Conservation (phyloP, 169 alveolate species). For the Plasmodium gallinaceum region DNA sequence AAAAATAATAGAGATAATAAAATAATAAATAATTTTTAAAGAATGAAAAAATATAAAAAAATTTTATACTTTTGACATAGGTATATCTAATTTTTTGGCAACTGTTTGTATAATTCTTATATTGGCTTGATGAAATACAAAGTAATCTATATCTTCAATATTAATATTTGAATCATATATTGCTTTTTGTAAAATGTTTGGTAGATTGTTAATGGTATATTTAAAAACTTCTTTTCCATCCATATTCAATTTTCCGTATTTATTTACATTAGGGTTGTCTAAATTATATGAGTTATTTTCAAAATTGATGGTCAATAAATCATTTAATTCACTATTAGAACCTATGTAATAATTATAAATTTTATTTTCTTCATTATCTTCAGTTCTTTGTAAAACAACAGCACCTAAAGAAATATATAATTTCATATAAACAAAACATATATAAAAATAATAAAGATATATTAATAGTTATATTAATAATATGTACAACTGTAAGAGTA, state of each 20-base stretch:
- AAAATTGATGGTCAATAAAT: conserved; percentile 47
- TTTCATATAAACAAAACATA: not conserved
- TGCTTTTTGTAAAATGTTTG: conserved; percentile 70
- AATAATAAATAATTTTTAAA: not conserved
- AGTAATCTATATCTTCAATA: conserved; percentile 80
- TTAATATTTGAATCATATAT: conserved; percentile 70
- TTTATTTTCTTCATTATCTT: conserved; percentile 71
- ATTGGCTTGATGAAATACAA: conserved; percentile 85
- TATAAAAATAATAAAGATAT: not conserved
- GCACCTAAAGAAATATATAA: conserved; percentile 31
- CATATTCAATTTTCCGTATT: conserved; percentile 78
- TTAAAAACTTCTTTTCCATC: conserved; percentile 85
- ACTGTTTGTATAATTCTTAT: conserved; percentile 83
- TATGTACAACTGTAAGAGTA: too few relatives aligned
- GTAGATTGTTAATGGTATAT: conserved; percentile 80
- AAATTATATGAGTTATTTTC: conserved; percentile 32
- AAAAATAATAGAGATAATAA: not conserved
- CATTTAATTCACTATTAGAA: conserved; percentile 55
- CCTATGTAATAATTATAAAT: conserved; percentile 45
- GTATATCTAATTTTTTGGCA: conserved; percentile 76
- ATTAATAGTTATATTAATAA: too few relatives aligned
- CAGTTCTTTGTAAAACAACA: conserved; percentile 52
- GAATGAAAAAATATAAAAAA: not conserved
- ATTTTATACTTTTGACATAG: conserved; percentile 75
- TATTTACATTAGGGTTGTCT: conserved; percentile 46